Conservation (phyloP, 1,284 basidiomycete species). For the Melampsora americana region DNA sequence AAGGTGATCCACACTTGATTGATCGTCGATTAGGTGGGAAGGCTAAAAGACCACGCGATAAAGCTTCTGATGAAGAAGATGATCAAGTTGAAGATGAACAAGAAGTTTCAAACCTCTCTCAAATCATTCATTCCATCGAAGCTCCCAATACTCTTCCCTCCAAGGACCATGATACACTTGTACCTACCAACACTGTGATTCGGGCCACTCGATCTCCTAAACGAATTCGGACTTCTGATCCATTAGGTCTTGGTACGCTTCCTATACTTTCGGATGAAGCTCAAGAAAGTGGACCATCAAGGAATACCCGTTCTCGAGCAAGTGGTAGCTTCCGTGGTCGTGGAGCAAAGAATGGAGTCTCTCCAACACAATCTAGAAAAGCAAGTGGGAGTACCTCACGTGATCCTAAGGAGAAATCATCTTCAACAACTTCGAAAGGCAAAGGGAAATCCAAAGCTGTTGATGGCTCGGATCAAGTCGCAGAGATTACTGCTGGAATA, state of each 20-base stretch:
- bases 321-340: constrained; percentile 25
- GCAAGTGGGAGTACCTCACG: constrained; percentile 7
- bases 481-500: constrained; percentile 42
- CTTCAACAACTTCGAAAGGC: not conserved
- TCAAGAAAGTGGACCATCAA: constrained; percentile 9
- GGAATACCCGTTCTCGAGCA: constrained; percentile 35
- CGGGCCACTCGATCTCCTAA: constrained; percentile 21
- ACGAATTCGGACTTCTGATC: constrained; percentile 27
- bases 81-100: not conserved
- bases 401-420: constrained; percentile 7
- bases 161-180: not conserved
- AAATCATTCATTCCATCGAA: not conserved
- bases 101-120: not conserved
- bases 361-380: not conserved
- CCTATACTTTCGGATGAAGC: not conserved
- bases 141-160: not conserved
- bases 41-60: constrained; percentile 36
- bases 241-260: not conserved
- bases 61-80: constrained; percentile 20
- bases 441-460: constrained; percentile 30
- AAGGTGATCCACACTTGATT: constrained; percentile 36
- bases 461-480: constrained; percentile 23
- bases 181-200: not conserved
- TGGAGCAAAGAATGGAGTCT: not conserved
- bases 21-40: constrained; percentile 40